Conservation (phyloP, 306 rosid species). For the Cicer arietinum region DNA sequence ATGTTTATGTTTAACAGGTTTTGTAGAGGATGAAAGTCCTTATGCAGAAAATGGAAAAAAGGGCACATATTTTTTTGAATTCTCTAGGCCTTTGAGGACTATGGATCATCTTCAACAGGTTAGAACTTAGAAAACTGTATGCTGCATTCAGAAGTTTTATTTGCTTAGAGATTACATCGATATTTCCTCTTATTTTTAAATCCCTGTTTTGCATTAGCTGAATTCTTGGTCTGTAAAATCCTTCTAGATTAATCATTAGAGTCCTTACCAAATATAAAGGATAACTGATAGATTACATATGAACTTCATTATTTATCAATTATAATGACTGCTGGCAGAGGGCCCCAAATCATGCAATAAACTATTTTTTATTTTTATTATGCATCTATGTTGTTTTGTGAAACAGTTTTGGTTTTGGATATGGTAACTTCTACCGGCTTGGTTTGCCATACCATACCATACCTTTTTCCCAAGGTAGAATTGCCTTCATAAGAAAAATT, state of each 20-base stretch:
- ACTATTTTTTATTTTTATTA: slow-evolving; percentile 1
- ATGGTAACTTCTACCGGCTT: slow-evolving; percentile 8
- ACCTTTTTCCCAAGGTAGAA: slow-evolving; percentile 8
- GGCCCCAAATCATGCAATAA: slow-evolving; percentile 13
- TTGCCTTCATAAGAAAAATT: slow-evolving; percentile 23
- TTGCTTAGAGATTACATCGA: slow-evolving; percentile 30
- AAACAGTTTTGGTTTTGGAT: slow-evolving; percentile 31
- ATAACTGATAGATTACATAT: slow-evolving; percentile 7
- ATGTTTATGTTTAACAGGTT: slow-evolving; percentile 60
- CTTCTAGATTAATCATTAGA: slow-evolving; percentile 24
- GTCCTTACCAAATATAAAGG: slow-evolving; percentile 24
- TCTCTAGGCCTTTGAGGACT: slow-evolving; percentile 95
- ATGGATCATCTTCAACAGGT: slow-evolving; percentile 98
- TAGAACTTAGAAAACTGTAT: slow-evolving; percentile 51
- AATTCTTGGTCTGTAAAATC: slow-evolving; percentile 29
- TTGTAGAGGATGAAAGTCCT: slow-evolving; percentile 84
- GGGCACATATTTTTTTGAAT: slow-evolving; percentile 86
- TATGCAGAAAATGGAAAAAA: slow-evolving; percentile 71
- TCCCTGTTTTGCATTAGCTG: slow-evolving; percentile 11
- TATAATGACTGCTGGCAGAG: slow-evolving; percentile 14
- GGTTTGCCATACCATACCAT: background rate
- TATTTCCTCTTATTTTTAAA: slow-evolving; percentile 1
- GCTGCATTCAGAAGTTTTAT: slow-evolving; percentile 40
- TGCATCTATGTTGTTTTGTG: slow-evolving; percentile 7
- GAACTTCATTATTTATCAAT: slow-evolving; percentile 24